Evolutionary conservation across 805 yeast species (phyloP).

Genomic region (Schizosaccharomyces osmophilus): DNA sequence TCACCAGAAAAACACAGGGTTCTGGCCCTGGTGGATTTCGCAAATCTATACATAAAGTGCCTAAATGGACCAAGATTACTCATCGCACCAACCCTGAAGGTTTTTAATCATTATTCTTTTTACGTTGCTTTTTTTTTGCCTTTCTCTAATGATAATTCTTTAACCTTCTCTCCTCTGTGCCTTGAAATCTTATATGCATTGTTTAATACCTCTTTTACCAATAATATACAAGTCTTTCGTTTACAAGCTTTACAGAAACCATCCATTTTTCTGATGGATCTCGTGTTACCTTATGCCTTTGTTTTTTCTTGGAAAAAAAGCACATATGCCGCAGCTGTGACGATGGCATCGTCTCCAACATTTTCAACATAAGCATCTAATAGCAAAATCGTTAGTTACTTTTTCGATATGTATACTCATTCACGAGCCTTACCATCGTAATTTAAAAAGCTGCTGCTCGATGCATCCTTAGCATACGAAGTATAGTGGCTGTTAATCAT

Average conservation of each 20-base stretch:
- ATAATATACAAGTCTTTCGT: too few relatives aligned
- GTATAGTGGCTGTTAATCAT: slow-evolving; percentile 96
- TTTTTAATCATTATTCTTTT: not conserved
- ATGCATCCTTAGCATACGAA: slow-evolving; percentile 57
- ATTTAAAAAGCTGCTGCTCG: slow-evolving; percentile 65
- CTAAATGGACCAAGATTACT: slow-evolving; percentile 10
- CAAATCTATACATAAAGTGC: slow-evolving; percentile 43
- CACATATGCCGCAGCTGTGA: slow-evolving; percentile 60
- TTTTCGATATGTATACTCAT: not conserved
- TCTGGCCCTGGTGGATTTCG: slow-evolving; percentile 29
- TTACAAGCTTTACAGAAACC: too few relatives aligned
- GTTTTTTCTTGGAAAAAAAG: slow-evolving; percentile 33
- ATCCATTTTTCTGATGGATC: too few relatives aligned
- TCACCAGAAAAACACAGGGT: slow-evolving; percentile 36
- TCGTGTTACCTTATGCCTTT: not conserved
- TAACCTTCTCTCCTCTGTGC: too few relatives aligned
- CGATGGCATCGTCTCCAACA: slow-evolving; percentile 32
- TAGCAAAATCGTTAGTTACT: not conserved
- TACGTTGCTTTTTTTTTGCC: not conserved
- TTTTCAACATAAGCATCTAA: slow-evolving; percentile 37
- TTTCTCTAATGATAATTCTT: too few relatives aligned
- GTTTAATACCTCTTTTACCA: too few relatives aligned
- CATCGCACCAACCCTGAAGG: slow-evolving; percentile 1
- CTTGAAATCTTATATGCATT: too few relatives aligned
- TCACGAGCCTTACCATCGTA: slow-evolving; percentile 29